Conservation (phyloP, 2,329 filamentous ascomycete species). For the Alternaria dauci region DNA sequence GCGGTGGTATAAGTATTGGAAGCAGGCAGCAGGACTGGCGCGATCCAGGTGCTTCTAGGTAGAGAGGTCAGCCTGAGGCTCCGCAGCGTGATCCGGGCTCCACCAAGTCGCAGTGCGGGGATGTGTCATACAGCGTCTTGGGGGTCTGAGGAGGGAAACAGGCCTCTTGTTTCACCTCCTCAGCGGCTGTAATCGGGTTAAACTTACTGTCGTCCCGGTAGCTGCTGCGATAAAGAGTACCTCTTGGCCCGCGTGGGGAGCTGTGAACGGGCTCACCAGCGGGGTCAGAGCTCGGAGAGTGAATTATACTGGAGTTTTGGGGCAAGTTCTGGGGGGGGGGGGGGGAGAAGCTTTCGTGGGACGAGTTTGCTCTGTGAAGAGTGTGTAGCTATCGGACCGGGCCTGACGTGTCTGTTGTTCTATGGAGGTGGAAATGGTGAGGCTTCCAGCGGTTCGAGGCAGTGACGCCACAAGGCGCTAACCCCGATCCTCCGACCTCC, state of each 20-base stretch:
- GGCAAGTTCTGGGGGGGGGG: neutral
- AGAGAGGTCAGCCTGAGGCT: conserved; percentile 20
- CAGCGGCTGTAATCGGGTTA: neutral
- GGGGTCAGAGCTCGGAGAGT: conserved; percentile 14
- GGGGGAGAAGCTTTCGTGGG: neutral
- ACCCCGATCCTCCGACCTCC: conserved; percentile 20
- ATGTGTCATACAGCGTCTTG: conserved; percentile 21
- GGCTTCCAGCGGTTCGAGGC: conserved; percentile 26
- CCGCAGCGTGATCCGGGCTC: conserved; percentile 6
- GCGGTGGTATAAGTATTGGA: conserved; percentile 6
- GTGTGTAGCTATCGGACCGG: conserved; percentile 8
- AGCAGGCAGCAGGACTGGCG: conserved; percentile 15
- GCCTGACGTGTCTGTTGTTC: conserved; percentile 47
- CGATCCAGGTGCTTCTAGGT: conserved; percentile 13
- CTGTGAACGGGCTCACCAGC: conserved; percentile 10
- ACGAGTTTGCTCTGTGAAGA: neutral
- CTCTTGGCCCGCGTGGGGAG: conserved; percentile 23
- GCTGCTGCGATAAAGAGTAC: conserved; percentile 14
- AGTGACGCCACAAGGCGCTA: conserved; percentile 36
- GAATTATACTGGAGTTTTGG: neutral
- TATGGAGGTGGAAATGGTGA: conserved; percentile 38
- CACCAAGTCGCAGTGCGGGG: conserved; percentile 7
- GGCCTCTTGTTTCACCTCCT: neutral
- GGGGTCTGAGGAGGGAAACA: conserved; percentile 6
- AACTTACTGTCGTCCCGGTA: neutral